A percentile compares a stretch with the other conserved stretches of the same genome.
Conservation (phyloP, 768 basidiomycete genomes). For the Lactarius tabidus region DNA sequence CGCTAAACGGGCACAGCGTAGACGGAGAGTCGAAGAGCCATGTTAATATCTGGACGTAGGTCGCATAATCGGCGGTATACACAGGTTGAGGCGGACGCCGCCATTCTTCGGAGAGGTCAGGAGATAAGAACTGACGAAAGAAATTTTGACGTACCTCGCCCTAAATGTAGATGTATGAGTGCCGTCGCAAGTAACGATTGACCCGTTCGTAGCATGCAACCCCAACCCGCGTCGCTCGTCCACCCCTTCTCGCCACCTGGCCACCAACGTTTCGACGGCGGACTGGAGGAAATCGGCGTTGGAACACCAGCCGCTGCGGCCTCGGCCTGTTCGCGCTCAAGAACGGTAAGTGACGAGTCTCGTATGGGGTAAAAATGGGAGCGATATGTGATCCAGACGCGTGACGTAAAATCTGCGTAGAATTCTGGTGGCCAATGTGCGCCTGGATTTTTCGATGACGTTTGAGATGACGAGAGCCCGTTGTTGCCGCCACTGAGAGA, state of each 20-base stretch:
- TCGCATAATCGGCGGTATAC: constrained; percentile 64
- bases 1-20: constrained; percentile 82
- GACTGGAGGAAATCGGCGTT: constrained; percentile 33
- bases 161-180: constrained; percentile 69
- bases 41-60: constrained; percentile 85
- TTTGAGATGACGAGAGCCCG: constrained; percentile 37
- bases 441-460: constrained; percentile 28
- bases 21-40: constrained; percentile 95
- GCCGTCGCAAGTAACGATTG: constrained; percentile 82
- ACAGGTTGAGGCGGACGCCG: constrained; percentile 63
- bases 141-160: constrained; percentile 51
- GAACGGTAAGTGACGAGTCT: constrained; percentile 48
- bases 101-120: constrained; percentile 61
- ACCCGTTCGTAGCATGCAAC: constrained; percentile 87
- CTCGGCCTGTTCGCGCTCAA: constrained; percentile 36
- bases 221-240: constrained; percentile 86
- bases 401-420: constrained; percentile 83
- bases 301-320: constrained; percentile 5
- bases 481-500: constrained; percentile 31
- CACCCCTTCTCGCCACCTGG: constrained; percentile 69
- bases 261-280: constrained; percentile 58
- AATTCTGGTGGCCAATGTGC: constrained; percentile 71
- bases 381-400: constrained; percentile 91
- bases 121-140: constrained; percentile 8
- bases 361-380: constrained; percentile 80